Evolutionary conservation across 2,329 filamentous ascomycete genomes (phyloP), one percentile per base, ranked within the genome.

Genomic region (Aspergillus neoniger): DNA sequence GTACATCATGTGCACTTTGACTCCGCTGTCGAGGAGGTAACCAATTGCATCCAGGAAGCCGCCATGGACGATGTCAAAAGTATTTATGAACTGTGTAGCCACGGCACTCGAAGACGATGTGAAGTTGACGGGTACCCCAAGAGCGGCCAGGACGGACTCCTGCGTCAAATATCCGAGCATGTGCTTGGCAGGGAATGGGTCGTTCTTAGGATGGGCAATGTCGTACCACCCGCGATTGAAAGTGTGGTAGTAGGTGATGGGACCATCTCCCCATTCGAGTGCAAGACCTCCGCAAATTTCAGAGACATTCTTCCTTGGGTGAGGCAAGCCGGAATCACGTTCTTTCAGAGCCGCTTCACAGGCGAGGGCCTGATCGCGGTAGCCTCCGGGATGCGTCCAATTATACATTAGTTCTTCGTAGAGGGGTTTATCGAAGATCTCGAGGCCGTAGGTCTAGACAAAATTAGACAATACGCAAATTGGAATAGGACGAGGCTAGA

Each of bases 41-140:
- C 49, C 62, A 10, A 70, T 58, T 23, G 70, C 60, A 10, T 63
- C 60, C 15, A 66, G 57, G 49, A 62, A 71, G 38, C 68, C 71
- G 5, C 60, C 52, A 3, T 25, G 52, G 0, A 43, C 52, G 38
- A 30, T 10, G 9, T 83, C 79, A 32, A 78, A 79, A 9, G 77
- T 79, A 3, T 61, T 61, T 1, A 57, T 17, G 65, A 86, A 86
- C 0, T 77, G 79, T 12, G 62, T 56, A 3, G 70, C 69, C 0
- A 84, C 82, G 6, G 77, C 72, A 1, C 55, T 51, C 5, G 75
- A 78, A 12, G 70, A 69, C 8, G 71, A 67, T 0, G 83, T 82
- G 75, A 79, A 86, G 68, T 87, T 86, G 6, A 86, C 68, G 0
- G 83, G 82, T 0, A 84, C 81, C 12, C 85, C 86, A 0, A 88